These are phyloP conservation scores for Afroboletus lepidellus DNA, from an alignment of 1,284 basidiomycete genomes.

Conservation along the genomic window DNA sequence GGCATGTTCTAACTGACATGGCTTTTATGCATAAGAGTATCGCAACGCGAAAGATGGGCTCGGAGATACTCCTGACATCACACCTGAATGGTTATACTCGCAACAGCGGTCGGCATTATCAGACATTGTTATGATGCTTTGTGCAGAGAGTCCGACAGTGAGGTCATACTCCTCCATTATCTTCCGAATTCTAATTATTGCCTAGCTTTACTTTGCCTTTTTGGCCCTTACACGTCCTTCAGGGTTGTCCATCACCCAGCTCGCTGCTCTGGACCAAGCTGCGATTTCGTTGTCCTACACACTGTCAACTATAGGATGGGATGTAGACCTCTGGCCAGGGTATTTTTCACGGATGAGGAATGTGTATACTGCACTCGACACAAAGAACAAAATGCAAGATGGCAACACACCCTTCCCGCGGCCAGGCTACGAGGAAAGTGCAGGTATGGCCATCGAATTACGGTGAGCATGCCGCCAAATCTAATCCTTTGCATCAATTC, in stretches of 20 bases:
- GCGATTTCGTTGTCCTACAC: slow-evolving; percentile 26
- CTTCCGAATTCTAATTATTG: not conserved
- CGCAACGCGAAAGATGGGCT: slow-evolving; percentile 28
- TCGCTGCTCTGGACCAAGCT: slow-evolving; percentile 36
- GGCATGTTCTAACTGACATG: not conserved
- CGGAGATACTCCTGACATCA: slow-evolving; percentile 25
- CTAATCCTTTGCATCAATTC: not conserved
- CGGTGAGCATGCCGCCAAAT: slow-evolving; percentile 20
- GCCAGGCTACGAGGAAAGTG: slow-evolving; percentile 16
- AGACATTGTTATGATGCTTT: slow-evolving; percentile 18
- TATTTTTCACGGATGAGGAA: slow-evolving; percentile 13
- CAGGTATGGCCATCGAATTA: slow-evolving; percentile 40
- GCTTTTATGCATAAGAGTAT: slow-evolving; percentile 29
- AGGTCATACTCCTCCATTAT: not conserved
- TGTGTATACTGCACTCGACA: slow-evolving; percentile 22
- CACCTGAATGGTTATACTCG: slow-evolving; percentile 22
- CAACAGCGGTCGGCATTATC: slow-evolving; percentile 13
- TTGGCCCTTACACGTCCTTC: slow-evolving; percentile 35
- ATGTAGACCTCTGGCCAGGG: slow-evolving; percentile 9
- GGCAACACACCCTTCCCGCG: slow-evolving; percentile 22
- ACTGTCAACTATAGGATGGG: slow-evolving; percentile 9
- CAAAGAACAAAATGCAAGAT: slow-evolving; percentile 22
- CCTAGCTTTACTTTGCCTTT: slow-evolving; percentile 37
- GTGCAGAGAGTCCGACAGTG: slow-evolving; percentile 35
- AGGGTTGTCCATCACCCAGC: slow-evolving; percentile 33